Evolutionary conservation across 2,329 filamentous ascomycete species (phyloP).

Genomic region (Chaetomium globosum): DNA sequence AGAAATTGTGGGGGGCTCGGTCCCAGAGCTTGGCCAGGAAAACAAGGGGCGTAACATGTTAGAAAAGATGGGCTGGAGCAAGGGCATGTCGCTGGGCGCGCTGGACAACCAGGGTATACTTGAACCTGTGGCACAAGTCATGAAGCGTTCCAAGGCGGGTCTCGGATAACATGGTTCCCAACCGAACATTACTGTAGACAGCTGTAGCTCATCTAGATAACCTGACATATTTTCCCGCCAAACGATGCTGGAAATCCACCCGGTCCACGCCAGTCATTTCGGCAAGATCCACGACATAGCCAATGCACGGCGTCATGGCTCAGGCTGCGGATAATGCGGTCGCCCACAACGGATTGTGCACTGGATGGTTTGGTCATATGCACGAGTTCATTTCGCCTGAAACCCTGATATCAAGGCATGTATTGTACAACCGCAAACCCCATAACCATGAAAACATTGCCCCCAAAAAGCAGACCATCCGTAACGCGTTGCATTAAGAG

Average conservation of each 20-base stretch:
- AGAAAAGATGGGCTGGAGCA: slow-evolving; percentile 97
- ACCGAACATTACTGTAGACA: not conserved
- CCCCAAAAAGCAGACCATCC: slow-evolving; percentile 65
- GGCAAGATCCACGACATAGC: not conserved
- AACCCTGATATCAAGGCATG: slow-evolving; percentile 63
- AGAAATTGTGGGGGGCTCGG: slow-evolving; percentile 81
- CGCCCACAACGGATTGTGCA: not conserved
- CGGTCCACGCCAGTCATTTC: not conserved
- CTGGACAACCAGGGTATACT: slow-evolving; percentile 84
- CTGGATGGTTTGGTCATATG: slow-evolving; percentile 52
- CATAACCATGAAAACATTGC: slow-evolving; percentile 67
- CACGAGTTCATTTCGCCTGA: slow-evolving; percentile 64
- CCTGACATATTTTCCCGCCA: not conserved
- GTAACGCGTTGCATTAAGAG: slow-evolving; percentile 77
- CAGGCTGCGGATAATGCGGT: too few species aligned
- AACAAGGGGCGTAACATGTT: slow-evolving; percentile 87
- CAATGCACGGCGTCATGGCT: too few species aligned
- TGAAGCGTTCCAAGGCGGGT: slow-evolving; percentile 84
- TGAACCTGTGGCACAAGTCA: slow-evolving; percentile 80
- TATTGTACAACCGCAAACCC: slow-evolving; percentile 74
- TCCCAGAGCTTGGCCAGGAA: slow-evolving; percentile 77
- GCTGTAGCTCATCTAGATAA: not conserved
- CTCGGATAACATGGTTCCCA: slow-evolving; percentile 57
- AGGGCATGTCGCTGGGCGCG: slow-evolving; percentile 80
- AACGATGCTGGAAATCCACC: not conserved